A percentile compares a stretch with the other conserved stretches of the same genome.
Evolutionary conservation across 2,329 filamentous ascomycete genomes (phyloP).

Genomic region (Sporothrix pallida): DNA sequence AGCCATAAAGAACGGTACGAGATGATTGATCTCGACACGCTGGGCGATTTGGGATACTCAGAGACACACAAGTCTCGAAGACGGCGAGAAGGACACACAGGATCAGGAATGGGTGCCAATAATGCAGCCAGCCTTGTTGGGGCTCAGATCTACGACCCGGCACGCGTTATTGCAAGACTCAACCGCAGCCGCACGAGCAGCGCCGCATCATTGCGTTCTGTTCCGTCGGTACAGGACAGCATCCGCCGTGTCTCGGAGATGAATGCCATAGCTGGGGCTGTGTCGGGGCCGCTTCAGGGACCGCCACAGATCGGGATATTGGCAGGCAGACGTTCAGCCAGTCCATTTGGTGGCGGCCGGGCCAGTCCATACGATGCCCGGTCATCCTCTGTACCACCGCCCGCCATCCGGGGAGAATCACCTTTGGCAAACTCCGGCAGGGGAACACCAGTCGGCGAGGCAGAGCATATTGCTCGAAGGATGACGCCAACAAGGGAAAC

Average conservation of each 20-base stretch:
- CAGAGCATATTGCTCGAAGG: constrained; percentile 20
- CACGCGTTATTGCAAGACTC: constrained; percentile 34
- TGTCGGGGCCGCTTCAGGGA: not conserved
- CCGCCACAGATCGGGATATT: not conserved
- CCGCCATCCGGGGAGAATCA: not conserved
- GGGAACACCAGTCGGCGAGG: not conserved
- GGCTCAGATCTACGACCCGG: constrained; percentile 34
- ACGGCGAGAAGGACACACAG: not conserved
- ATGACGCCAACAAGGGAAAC: constrained; percentile 36
- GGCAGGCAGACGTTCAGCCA: not conserved
- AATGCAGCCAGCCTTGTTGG: not conserved
- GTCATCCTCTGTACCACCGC: constrained; percentile 15
- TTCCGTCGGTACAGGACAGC: constrained; percentile 30
- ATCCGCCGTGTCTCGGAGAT: not conserved
- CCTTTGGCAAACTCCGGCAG: not conserved
- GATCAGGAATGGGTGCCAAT: not conserved
- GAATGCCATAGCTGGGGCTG: not conserved
- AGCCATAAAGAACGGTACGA: not conserved
- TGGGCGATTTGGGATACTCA: not conserved
- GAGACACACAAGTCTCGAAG: not conserved
- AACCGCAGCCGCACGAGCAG: constrained; percentile 36
- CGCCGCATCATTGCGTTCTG: constrained; percentile 30
- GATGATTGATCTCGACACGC: not conserved
- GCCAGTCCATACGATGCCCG: constrained; percentile 17
- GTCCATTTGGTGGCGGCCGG: constrained; percentile 16